A percentile compares a stretch with the other conserved stretches of the same genome.
Evolutionary conservation across 257 asterid species (phyloP).

Genomic region (Solanum ossicruentum): DNA sequence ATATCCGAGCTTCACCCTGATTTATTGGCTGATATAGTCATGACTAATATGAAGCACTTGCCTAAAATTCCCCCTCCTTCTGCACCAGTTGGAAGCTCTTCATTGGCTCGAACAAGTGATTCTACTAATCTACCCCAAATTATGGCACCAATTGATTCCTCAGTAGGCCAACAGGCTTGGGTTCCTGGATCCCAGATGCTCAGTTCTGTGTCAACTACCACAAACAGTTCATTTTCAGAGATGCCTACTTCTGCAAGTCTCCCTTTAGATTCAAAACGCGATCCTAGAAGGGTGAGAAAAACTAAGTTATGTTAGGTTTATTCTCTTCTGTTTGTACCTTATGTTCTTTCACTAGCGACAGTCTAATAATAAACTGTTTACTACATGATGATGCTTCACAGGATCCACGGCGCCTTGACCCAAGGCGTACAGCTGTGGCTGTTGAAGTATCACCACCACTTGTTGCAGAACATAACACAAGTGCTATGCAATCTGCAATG

Average conservation of each 20-base stretch:
- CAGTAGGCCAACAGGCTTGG: constrained; percentile 23
- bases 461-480: constrained; percentile 37
- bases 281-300: constrained; percentile 89
- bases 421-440: constrained; percentile 52
- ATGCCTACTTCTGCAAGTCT: constrained; percentile 31
- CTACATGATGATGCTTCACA: constrained; percentile 17
- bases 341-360: neutral
- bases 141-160: constrained; percentile 46
- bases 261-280: constrained; percentile 69
- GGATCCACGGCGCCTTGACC: constrained; percentile 99
- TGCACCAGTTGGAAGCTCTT: constrained; percentile 16
- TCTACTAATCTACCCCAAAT: constrained; percentile 26
- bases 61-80: constrained; percentile 58
- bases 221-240: constrained; percentile 35
- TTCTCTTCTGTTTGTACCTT: neutral
- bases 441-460: constrained; percentile 37
- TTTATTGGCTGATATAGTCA: constrained; percentile 93
- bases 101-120: constrained; percentile 32
- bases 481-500: constrained; percentile 23
- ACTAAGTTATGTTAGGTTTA: neutral
- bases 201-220: constrained; percentile 21
- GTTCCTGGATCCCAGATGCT: constrained; percentile 38
- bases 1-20: constrained; percentile 81
- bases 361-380: neutral
- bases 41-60: constrained; percentile 87